Evolutionary conservation across 2,329 filamentous ascomycete genomes (phyloP), one percentile per base, ranked within the genome.

Genomic region (Magnaporthiopsis incrustans): DNA sequence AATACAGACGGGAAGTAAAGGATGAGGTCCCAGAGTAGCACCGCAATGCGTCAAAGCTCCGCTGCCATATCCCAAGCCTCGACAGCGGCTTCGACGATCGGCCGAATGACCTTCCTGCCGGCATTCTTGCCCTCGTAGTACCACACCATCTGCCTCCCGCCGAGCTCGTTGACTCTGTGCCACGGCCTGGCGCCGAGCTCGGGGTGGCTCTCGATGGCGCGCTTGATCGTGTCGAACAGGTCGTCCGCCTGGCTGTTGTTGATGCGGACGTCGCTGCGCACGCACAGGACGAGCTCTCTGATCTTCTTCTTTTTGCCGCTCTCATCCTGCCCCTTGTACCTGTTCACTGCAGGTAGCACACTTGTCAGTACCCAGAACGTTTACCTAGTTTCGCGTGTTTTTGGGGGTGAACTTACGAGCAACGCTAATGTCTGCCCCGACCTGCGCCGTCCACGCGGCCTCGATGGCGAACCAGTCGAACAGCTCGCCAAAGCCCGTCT

Each of bases 391-490:
- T 30, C 4, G 4, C 14, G 38, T 44, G 38, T 5, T 44, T 44
- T 4, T 3, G 38, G 38, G 4, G 14, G 7, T 6, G 15, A 44
- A 18, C 38, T 44, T 44, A 44, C 38, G 68, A 6, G 74, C 74
- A 50, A 81, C 73, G 66, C 72, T 75, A 68, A 81, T 77, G 66
- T 81, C 78, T 15, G 76, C 75, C 38, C 77, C 75, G 12, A 75
- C 71, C 65, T 78, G 73, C 6, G 78, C 78, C 0, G 78, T 81
- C 78, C 78, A 81, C 1, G 78, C 78, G 14, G 78, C 78, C 62
- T 81, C 77, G 33, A 80, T 71, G 3, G 78, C 78, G 64, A 80
- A 81, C 78, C 78, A 81, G 68, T 80, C 74, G 60, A 81, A 81
- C 6, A 80, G 73, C 67, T 78, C 78, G 59, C 73, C 71, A 64